phyloP scores from a whole-genome alignment of 192 early-diverging fungal genomes.

The Entrophospora sp. region DNA sequence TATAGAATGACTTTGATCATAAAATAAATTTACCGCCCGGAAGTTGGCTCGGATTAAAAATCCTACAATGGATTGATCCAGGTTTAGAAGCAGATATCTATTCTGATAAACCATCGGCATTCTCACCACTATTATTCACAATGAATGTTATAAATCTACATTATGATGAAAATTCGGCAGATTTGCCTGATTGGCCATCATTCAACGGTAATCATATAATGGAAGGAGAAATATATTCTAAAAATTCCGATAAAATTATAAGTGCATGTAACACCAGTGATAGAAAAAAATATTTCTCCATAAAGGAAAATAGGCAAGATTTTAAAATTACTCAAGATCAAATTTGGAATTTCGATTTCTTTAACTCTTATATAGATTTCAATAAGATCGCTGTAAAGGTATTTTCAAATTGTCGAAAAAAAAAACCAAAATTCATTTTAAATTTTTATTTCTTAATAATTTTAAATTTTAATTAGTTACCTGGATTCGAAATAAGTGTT shows the following conservation, averaged over 20 bases:
- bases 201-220: constrained; percentile 29
- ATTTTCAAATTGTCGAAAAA: too few species aligned
- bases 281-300: constrained; percentile 49
- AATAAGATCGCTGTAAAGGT: constrained; percentile 25
- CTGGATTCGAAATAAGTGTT: constrained; percentile 39
- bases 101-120: constrained; percentile 63
- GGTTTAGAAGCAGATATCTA: constrained; percentile 63
- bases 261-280: too few species aligned
- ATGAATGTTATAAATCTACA: constrained; percentile 65
- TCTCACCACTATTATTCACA: constrained; percentile 57
- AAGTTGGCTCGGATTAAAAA: constrained; percentile 60
- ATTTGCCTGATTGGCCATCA: constrained; percentile 35
- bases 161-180: constrained; percentile 21
- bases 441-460: too few species aligned
- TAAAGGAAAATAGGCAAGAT: constrained; percentile 33
- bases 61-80: constrained; percentile 69
- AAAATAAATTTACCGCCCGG: constrained; percentile 61
- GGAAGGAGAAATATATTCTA: constrained; percentile 20
- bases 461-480: constrained; percentile 24
- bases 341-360: constrained; percentile 68
- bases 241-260: constrained; percentile 9
- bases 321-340: constrained; percentile 53
- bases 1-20: constrained; percentile 56
- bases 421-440: too few species aligned
- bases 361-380: constrained; percentile 44